Conservation (phyloP, 495 filamentous ascomycete genomes). For the Aspergillus panamensis region DNA sequence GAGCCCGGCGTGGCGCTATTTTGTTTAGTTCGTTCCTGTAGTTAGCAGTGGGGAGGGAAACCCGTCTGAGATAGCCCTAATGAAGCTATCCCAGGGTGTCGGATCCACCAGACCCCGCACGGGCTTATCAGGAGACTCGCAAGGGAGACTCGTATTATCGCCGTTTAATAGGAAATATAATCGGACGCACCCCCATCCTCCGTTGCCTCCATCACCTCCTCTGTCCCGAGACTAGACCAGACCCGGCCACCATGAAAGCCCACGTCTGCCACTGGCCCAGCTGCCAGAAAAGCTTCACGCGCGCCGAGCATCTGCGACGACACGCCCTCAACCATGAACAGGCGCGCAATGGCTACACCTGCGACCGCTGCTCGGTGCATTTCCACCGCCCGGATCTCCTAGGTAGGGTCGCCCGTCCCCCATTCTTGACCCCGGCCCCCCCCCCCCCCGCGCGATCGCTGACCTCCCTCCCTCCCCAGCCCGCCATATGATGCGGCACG, state of each 20-base stretch:
- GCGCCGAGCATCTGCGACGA: slow-evolving; percentile 57
- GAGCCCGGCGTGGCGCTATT: slow-evolving; percentile 62
- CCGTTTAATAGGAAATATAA: no score
- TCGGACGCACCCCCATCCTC: background rate
- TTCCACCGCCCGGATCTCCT: slow-evolving; percentile 55
- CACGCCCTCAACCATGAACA: slow-evolving; percentile 54
- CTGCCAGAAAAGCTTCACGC: slow-evolving; percentile 55
- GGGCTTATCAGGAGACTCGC: background rate
- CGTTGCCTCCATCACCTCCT: no score
- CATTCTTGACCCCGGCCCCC: background rate
- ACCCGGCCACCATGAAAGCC: slow-evolving; percentile 29
- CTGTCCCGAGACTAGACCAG: no score
- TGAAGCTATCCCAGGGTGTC: no score
- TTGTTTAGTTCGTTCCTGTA: slow-evolving; percentile 34
- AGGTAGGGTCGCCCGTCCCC: slow-evolving; percentile 27
- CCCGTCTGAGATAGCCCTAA: background rate
- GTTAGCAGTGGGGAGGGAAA: no score
- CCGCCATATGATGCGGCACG: slow-evolving; percentile 57
- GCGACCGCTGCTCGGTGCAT: slow-evolving; percentile 54
- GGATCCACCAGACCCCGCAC: background rate
- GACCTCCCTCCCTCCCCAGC: slow-evolving; percentile 29
- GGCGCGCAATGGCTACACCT: slow-evolving; percentile 49
- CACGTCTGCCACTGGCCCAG: slow-evolving; percentile 44
- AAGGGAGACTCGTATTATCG: no score
- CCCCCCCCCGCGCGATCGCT: background rate